Percentiles rank a stretch among this genome's conserved stretches.
Conservation (phyloP, 106 monocot genomes). For the Iris macrosiphon region DNA sequence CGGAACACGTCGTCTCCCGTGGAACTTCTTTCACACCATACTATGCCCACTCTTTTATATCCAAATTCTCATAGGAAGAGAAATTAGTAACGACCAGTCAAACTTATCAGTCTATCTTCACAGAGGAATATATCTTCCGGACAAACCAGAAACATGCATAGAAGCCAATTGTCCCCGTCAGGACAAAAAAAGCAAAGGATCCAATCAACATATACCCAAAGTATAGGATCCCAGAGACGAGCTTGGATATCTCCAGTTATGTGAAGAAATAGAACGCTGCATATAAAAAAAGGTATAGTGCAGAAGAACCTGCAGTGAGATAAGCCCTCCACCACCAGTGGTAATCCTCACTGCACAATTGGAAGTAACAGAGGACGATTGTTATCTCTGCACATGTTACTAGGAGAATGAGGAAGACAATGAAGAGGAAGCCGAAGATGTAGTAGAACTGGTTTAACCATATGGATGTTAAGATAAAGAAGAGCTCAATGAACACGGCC, state of each 20-base stretch:
- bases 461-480: constrained; percentile 68
- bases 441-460: constrained; percentile 80
- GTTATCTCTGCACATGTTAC: constrained; percentile 69
- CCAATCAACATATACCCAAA: constrained; percentile 63
- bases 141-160: constrained; percentile 37
- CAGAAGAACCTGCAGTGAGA: constrained; percentile 60
- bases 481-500: constrained; percentile 64
- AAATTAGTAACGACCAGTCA: too few species aligned
- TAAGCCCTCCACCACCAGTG: constrained; percentile 79
- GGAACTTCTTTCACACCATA: too few species aligned
- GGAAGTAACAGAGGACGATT: constrained; percentile 74
- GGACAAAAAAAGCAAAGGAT: constrained; percentile 43
- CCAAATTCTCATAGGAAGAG: too few species aligned
- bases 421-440: constrained; percentile 73
- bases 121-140: constrained; percentile 31
- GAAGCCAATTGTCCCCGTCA: constrained; percentile 27
- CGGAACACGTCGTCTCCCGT: too few species aligned
- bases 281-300: constrained; percentile 57
- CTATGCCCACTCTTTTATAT: too few species aligned
- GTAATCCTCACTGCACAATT: constrained; percentile 64
- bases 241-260: constrained; percentile 59
- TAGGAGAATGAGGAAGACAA: constrained; percentile 60
- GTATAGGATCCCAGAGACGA: constrained; percentile 57
- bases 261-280: constrained; percentile 70
- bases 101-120: constrained; percentile 24